Conservation (phyloP, 1,284 basidiomycete genomes). For the Leccinum variabile region DNA sequence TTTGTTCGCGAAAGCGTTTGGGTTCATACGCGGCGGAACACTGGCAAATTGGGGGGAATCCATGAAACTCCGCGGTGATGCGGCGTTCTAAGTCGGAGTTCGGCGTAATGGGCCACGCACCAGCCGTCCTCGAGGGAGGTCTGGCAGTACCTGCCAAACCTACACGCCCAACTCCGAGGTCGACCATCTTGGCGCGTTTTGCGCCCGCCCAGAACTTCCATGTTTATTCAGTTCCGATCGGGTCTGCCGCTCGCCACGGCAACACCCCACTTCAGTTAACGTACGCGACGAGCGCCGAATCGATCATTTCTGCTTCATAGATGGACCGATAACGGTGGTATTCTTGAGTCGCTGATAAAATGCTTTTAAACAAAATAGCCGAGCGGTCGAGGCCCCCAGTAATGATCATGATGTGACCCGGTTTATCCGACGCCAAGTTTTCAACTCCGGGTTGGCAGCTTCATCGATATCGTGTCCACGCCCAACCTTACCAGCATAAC, state of each 20-base stretch:
- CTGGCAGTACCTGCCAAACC: background rate
- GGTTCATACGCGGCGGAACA: background rate
- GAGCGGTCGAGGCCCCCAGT: background rate
- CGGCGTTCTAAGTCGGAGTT: background rate
- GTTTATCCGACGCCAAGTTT: background rate
- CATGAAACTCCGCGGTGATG: background rate
- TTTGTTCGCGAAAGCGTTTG: background rate
- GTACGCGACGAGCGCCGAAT: conserved; percentile 1
- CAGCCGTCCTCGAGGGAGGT: background rate
- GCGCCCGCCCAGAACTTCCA: background rate
- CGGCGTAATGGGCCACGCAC: background rate
- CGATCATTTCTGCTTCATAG: background rate
- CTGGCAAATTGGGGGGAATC: background rate
- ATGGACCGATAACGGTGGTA: conserved; percentile 6
- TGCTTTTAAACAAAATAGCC: background rate
- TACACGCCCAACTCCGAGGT: background rate
- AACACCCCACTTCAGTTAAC: conserved; percentile 11
- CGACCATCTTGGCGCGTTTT: conserved; percentile 2
- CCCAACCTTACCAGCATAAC: background rate
- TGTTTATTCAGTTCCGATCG: background rate
- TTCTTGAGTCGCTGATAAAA: background rate
- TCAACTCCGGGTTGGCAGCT: background rate
- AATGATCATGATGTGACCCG: background rate
- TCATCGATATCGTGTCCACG: background rate
- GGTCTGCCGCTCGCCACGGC: conserved; percentile 11